Percentiles rank a stretch among this genome's conserved stretches.
Conservation (phyloP, 148 eudicot genomes). For the Arctostaphylos glauca region DNA sequence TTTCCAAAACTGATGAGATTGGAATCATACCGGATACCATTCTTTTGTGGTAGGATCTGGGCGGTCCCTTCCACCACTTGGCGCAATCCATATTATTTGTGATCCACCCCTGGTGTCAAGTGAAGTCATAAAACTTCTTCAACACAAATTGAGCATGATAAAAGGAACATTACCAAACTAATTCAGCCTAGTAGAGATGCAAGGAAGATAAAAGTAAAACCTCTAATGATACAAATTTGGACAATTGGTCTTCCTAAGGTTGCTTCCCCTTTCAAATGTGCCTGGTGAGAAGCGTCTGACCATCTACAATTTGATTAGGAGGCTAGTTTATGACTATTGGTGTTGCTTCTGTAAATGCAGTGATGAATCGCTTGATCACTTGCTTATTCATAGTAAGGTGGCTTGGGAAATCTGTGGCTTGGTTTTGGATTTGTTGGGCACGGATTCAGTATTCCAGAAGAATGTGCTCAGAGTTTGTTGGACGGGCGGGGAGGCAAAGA, state of each 20-base stretch:
- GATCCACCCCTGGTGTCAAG: constrained; percentile 69
- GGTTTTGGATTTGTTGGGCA: neutral
- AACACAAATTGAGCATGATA: neutral
- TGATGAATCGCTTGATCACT: neutral
- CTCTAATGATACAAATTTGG: neutral
- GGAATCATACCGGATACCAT: constrained; percentile 68
- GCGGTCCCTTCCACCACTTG: constrained; percentile 99
- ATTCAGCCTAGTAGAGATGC: neutral
- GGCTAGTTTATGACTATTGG: neutral
- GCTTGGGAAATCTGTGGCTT: neutral
- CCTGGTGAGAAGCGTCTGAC: neutral
- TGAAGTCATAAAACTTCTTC: constrained; percentile 13
- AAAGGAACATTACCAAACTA: neutral
- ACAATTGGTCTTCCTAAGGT: neutral
- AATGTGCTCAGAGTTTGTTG: neutral
- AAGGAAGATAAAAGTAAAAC: neutral
- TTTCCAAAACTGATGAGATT: neutral
- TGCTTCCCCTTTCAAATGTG: neutral
- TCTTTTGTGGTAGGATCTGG: constrained; percentile 81
- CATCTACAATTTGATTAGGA: neutral
- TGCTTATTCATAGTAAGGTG: neutral
- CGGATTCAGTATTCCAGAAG: neutral
- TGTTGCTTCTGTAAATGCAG: neutral
- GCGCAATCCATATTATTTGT: constrained; percentile 97
- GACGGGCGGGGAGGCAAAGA: neutral